Conservation (phyloP, 495 filamentous ascomycete species). For the Tuber magnatum region DNA sequence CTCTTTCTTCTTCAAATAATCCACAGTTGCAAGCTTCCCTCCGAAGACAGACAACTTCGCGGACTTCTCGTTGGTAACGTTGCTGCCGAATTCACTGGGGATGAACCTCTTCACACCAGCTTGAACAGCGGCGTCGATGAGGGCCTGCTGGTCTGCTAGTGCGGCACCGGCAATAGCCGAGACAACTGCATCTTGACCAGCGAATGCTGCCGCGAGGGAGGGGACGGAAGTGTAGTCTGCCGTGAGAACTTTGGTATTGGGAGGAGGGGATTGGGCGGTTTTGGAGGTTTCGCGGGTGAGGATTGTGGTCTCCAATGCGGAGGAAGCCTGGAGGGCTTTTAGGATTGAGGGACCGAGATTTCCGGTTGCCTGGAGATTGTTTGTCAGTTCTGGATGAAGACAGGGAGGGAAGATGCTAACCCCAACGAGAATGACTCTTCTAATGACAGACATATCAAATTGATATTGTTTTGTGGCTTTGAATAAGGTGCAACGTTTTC, state of each 20-base stretch:
- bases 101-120: conserved; percentile 58
- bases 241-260: conserved; percentile 43
- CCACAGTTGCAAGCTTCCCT: conserved; percentile 48
- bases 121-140: conserved; percentile 56
- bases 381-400: conserved; percentile 5
- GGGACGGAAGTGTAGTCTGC: conserved; percentile 55
- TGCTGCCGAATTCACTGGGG: conserved; percentile 57
- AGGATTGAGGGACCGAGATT: conserved; percentile 55
- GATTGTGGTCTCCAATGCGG: conserved; percentile 54
- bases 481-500: background rate
- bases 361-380: conserved; percentile 49
- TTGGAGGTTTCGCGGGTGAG: conserved; percentile 49
- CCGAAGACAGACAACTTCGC: conserved; percentile 44
- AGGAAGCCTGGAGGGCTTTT: conserved; percentile 47
- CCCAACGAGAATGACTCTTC: conserved; percentile 50
- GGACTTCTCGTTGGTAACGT: conserved; percentile 45
- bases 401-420: conserved; percentile 39
- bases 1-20: conserved; percentile 48
- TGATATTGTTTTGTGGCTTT: background rate
- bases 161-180: conserved; percentile 45
- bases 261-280: conserved; percentile 42
- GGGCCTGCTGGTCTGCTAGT: conserved; percentile 44
- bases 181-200: conserved; percentile 54
- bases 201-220: conserved; percentile 48
- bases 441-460: conserved; percentile 46